Base-by-base conservation (phyloP, 2,329 filamentous ascomycete genomes). In the Fusarium verrucosum region DNA sequence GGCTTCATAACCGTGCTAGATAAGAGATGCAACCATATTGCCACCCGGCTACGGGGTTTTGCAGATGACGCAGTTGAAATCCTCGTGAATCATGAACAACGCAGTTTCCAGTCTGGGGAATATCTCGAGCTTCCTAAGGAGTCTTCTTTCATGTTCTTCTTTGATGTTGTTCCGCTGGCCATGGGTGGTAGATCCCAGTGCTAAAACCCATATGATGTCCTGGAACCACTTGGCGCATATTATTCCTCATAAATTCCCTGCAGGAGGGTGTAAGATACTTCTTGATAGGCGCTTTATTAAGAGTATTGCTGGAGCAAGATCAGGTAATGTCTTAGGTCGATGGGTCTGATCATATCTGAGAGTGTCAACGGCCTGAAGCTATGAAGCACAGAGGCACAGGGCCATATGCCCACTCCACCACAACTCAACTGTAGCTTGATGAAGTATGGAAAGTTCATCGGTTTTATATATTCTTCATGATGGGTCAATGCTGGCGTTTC, bases 201-300 rank as follows among this genome's bases (percentile, higher is more conserved):
- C 30, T 57, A 33, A 69, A n/a, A 70, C 5, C 58, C 66, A 43
- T 70, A 68, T 5, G 65, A 70, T 25, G 56, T 66, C 23, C 66
- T 58, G 14, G 69, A 49, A 11, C 59, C 50, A 70, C 53, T 47
- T 61, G 62, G 47, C 50, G 52, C 33, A 70, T 54, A 11, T 55
- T 35, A 20, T 62, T 58, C 37, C 44, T 58, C 38, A 70, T 38
- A n/a, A 41, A 50, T 10, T 58, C 43, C 44, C 47, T 6, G 62
- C 50, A 37, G 67, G 59, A 28, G 57, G 60, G 23, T 58, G 53
- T n/a, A 69, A 46, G 11, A 42, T 54, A n/a, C n/a, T n/a, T 17
- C 68, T 68, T 16, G 68, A 40, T 14, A 66, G 41, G 22, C 53
- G 40, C 30, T 62, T 52, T n/a, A 67, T 60, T 7, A 69, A 50